Evolutionary conservation across 2,329 filamentous ascomycete genomes (phyloP).

Genomic region (Paradendryphiella salina): DNA sequence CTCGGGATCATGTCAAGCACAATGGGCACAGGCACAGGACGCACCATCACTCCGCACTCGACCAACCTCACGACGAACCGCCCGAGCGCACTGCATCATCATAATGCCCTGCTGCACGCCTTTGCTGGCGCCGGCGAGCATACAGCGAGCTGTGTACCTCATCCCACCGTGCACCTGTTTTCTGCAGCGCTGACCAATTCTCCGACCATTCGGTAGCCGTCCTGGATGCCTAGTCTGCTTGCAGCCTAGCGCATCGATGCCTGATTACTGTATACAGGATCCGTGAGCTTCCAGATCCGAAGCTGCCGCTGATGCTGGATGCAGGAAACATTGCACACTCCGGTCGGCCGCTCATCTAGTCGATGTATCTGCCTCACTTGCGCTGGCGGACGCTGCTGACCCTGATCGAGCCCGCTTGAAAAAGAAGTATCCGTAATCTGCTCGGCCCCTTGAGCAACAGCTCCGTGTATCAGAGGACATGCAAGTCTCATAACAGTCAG

Average conservation of each 20-base stretch:
- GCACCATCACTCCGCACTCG: neutral
- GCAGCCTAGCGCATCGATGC: neutral
- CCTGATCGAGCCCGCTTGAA: too few relatives aligned
- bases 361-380: too few relatives aligned
- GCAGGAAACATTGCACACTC: neutral
- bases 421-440: too few relatives aligned
- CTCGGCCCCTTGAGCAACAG: too few relatives aligned
- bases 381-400: too few relatives aligned
- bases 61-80: slow-evolving; percentile 1
- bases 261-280: slow-evolving; percentile 20
- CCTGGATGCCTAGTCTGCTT: slow-evolving; percentile 14
- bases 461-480: too few relatives aligned
- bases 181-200: slow-evolving; percentile 27
- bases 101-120: neutral
- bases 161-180: slow-evolving; percentile 17
- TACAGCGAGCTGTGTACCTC: slow-evolving; percentile 2
- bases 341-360: neutral
- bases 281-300: slow-evolving; percentile 23
- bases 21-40: neutral
- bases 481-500: too few relatives aligned
- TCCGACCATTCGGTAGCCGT: slow-evolving; percentile 13
- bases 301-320: slow-evolving; percentile 14
- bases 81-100: neutral
- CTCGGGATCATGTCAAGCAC: slow-evolving; percentile 7
- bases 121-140: slow-evolving; percentile 22